Conservation (phyloP, 2,329 filamentous ascomycete genomes). For the Cladosporium velox region DNA sequence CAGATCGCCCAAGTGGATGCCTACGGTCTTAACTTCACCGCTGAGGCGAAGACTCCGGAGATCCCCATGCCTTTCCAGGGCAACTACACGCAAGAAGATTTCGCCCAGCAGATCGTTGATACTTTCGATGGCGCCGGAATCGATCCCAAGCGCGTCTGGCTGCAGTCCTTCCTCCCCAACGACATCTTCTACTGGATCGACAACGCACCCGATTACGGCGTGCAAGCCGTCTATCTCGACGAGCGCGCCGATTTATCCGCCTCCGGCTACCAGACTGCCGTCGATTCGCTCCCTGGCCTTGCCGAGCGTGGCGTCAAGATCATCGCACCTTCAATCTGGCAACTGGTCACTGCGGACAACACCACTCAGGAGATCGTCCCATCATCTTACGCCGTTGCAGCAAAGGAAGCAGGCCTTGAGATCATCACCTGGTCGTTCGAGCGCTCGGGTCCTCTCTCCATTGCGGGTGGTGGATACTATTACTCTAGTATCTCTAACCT, state of each 20-base stretch:
- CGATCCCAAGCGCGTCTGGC: constrained; percentile 57
- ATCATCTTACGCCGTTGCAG: constrained; percentile 62
- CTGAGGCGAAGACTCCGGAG: constrained; percentile 66
- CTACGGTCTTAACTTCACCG: constrained; percentile 58
- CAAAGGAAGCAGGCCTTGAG: constrained; percentile 62
- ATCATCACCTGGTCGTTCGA: constrained; percentile 71
- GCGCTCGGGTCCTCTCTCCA: constrained; percentile 60
- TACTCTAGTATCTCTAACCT: constrained; percentile 53
- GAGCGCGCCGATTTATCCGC: constrained; percentile 57
- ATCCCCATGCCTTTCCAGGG: constrained; percentile 70
- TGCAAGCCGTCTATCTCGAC: constrained; percentile 67
- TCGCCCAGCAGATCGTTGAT: constrained; percentile 66
- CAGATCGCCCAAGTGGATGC: constrained; percentile 62
- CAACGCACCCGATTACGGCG: constrained; percentile 60
- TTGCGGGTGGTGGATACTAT: constrained; percentile 58
- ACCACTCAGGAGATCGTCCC: constrained; percentile 60
- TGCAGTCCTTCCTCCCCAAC: constrained; percentile 62
- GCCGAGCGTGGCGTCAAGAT: constrained; percentile 61
- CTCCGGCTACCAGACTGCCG: constrained; percentile 56
- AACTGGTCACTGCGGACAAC: constrained; percentile 55
- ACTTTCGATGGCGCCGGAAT: constrained; percentile 59
- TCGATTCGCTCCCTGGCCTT: constrained; percentile 59
- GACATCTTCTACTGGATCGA: constrained; percentile 66
- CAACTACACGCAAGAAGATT: constrained; percentile 65
- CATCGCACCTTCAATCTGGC: constrained; percentile 64